These are phyloP conservation scores for Thalassiosira delicatula DNA, from an alignment of 352 stramenopile genomes.

Conservation along the genomic window DNA sequence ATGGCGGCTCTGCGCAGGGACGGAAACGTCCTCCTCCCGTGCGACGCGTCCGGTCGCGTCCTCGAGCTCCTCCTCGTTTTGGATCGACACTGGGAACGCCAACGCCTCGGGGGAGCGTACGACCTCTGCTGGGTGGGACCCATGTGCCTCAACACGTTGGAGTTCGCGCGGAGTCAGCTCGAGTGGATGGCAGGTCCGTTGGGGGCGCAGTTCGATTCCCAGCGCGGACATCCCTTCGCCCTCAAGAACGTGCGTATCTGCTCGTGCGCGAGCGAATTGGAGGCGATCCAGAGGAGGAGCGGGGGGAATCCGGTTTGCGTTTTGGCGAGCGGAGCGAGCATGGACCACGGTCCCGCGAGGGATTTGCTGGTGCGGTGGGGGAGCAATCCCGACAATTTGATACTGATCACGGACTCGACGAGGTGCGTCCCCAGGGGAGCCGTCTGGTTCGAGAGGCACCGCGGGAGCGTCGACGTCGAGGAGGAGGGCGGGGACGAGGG, in stretches of 20 bases:
- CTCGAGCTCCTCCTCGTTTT: slow-evolving; percentile 94
- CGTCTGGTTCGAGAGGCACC: slow-evolving; percentile 43
- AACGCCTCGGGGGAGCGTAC: slow-evolving; percentile 86
- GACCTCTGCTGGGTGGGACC: slow-evolving; percentile 84
- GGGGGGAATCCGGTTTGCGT: slow-evolving; percentile 76
- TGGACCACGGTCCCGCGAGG: slow-evolving; percentile 77
- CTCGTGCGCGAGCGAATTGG: slow-evolving; percentile 65
- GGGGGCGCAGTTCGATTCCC: slow-evolving; percentile 68
- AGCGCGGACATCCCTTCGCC: slow-evolving; percentile 64
- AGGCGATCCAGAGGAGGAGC: too few relatives aligned
- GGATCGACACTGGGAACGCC: slow-evolving; percentile 94
- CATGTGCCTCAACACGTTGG: slow-evolving; percentile 80
- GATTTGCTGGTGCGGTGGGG: slow-evolving; percentile 79
- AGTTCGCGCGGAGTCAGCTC: slow-evolving; percentile 80
- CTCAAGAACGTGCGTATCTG: slow-evolving; percentile 70
- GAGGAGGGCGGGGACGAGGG: too few relatives aligned
- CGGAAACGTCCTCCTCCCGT: slow-evolving; percentile 94
- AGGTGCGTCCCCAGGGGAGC: slow-evolving; percentile 61
- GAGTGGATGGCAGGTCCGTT: slow-evolving; percentile 82
- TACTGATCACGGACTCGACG: slow-evolving; percentile 80
- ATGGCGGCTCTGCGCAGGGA: slow-evolving; percentile 85
- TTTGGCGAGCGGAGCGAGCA: slow-evolving; percentile 70
- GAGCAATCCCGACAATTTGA: slow-evolving; percentile 80
- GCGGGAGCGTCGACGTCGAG: too few relatives aligned
- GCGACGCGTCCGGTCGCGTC: slow-evolving; percentile 92